A percentile compares a stretch with the other conserved stretches of the same genome.
phyloP scores from a whole-genome alignment of 768 basidiomycete genomes.

The Collybiopsis luxurians region DNA sequence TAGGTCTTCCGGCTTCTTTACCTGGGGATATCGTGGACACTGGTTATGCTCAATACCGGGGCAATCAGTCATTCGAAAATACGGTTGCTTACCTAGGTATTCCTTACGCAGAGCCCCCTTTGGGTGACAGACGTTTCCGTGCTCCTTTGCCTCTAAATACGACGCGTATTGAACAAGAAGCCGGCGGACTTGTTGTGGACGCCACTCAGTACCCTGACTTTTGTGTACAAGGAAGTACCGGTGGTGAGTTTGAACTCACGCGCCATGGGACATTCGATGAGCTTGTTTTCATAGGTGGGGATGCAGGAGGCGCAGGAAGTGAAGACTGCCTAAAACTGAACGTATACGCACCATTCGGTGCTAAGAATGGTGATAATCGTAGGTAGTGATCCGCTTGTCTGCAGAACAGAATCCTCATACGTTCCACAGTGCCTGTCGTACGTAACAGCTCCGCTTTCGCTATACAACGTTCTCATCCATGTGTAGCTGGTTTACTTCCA shows the following conservation, averaged over 20 bases:
- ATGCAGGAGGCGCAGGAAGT: conserved; percentile 60
- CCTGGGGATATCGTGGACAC: conserved; percentile 42
- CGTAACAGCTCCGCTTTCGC: too few species aligned
- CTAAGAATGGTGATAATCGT: conserved; percentile 46
- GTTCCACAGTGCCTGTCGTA: too few species aligned
- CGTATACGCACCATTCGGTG: conserved; percentile 53
- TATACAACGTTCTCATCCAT: too few species aligned
- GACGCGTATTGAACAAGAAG: conserved; percentile 32
- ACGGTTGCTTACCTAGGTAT: conserved; percentile 57
- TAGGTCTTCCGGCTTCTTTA: too few species aligned
- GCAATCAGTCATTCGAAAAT: conserved; percentile 49
- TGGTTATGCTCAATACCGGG: conserved; percentile 57
- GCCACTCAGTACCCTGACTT: conserved; percentile 53
- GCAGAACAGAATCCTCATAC: too few species aligned
- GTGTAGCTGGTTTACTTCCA: conserved; percentile 43
- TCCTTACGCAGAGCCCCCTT: conserved; percentile 58
- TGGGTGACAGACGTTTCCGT: conserved; percentile 50
- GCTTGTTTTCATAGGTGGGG: conserved; percentile 35
- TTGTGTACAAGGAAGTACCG: conserved; percentile 57
- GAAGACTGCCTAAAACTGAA: conserved; percentile 72
- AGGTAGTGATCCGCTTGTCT: too few species aligned
- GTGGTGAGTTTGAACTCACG: conserved; percentile 40
- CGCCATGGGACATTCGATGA: too few species aligned
- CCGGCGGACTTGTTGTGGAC: conserved; percentile 41
- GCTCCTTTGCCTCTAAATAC: conserved; percentile 53